Percentiles rank a stretch among this genome's conserved stretches.
These are phyloP conservation scores for Diaporthe aspalathi DNA, from an alignment of 2,329 filamentous ascomycete species.

Conservation along the genomic window DNA sequence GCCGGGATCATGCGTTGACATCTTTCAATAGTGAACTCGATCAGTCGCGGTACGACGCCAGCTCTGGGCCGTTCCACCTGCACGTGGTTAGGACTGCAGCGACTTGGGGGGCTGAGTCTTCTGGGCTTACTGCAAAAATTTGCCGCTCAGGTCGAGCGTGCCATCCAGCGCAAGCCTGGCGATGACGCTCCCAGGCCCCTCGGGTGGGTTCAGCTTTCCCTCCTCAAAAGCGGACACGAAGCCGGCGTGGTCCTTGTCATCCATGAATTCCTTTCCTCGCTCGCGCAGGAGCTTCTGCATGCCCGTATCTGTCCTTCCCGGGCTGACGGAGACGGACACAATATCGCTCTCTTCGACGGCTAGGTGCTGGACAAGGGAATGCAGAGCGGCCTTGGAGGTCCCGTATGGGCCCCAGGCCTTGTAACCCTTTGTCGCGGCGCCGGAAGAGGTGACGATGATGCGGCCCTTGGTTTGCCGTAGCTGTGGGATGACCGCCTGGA, in stretches of 20 bases:
- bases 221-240: conserved; percentile 78
- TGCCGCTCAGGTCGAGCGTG: conserved; percentile 76
- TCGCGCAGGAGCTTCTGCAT: conserved; percentile 90
- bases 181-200: conserved; percentile 88
- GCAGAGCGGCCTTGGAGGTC: conserved; percentile 84
- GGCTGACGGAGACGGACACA: conserved; percentile 77
- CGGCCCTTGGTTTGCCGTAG: conserved; percentile 76
- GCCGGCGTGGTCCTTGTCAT: conserved; percentile 67
- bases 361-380: conserved; percentile 80
- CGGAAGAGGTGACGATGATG: conserved; percentile 83
- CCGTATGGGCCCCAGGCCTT: conserved; percentile 84
- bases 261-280: conserved; percentile 61
- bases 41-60: conserved; percentile 64
- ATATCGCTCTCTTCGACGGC: conserved; percentile 82
- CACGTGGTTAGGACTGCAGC: conserved; percentile 43
- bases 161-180: conserved; percentile 78
- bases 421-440: conserved; percentile 76
- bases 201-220: conserved; percentile 80
- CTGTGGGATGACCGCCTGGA: conserved; percentile 75
- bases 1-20: conserved; percentile 44
- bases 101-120: not conserved
- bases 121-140: conserved; percentile 75
- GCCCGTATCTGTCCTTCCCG: conserved; percentile 86
- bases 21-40: conserved; percentile 30
- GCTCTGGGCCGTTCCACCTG: conserved; percentile 65